phyloP scores from a whole-genome alignment of 192 early-diverging fungal genomes.

The Mortierella hygrophila region DNA sequence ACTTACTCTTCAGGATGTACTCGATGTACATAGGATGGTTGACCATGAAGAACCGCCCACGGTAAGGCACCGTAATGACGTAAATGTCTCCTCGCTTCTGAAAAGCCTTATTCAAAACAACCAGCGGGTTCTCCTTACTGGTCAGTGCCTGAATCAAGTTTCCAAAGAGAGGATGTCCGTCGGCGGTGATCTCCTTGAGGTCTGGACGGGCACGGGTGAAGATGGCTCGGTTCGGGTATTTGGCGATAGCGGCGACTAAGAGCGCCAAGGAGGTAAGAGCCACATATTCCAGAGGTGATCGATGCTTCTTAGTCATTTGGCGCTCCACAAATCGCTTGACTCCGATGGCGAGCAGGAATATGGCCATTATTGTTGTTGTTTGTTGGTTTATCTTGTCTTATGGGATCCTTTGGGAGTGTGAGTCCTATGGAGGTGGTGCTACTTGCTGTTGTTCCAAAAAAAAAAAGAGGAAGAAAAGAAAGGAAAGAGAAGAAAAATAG shows the following conservation, averaged over 20 bases:
- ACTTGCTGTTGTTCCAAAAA: not conserved
- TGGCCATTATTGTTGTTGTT: not conserved
- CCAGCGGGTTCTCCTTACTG: constrained; percentile 1
- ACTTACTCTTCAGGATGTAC: constrained; percentile 46
- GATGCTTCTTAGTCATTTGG: not conserved
- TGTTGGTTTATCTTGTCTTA: not conserved
- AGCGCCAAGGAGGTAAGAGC: constrained; percentile 20
- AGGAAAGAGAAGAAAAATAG: not conserved
- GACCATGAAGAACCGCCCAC: constrained; percentile 38
- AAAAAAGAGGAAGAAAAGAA: not conserved
- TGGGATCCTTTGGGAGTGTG: not conserved
- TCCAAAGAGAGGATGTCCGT: constrained; percentile 19
- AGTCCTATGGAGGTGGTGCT: not conserved
- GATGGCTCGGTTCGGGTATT: constrained; percentile 29
- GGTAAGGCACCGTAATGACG: constrained; percentile 27
- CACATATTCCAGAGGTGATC: not conserved
- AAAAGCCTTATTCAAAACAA: not conserved
- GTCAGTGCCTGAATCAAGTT: constrained; percentile 14
- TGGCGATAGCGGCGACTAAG: constrained; percentile 11
- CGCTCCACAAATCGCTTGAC: constrained; percentile 5
- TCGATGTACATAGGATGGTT: constrained; percentile 42
- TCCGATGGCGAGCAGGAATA: not conserved
- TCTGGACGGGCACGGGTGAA: constrained; percentile 32
- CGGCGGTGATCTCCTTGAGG: constrained; percentile 4
- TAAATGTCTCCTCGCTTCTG: constrained; percentile 2